These are phyloP conservation scores for Pseudozyma pruni DNA, from an alignment of 1,284 basidiomycete species.

Conservation along the genomic window DNA sequence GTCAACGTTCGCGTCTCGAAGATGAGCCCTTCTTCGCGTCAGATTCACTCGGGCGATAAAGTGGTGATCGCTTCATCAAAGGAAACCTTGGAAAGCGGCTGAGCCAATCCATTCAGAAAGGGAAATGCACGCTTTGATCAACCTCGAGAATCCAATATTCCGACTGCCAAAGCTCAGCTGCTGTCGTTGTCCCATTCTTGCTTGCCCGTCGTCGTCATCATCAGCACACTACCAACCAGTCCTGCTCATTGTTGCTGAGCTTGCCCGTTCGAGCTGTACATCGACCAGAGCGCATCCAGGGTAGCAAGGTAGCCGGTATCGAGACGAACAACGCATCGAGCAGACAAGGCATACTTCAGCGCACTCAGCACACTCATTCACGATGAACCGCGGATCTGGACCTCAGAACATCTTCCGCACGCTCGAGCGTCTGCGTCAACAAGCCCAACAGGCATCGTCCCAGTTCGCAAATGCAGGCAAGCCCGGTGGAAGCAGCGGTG, in stretches of 20 bases:
- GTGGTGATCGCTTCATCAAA: slow-evolving; percentile 31
- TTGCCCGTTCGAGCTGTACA: too few relatives aligned
- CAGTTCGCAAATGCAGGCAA: slow-evolving; percentile 50
- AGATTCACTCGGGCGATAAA: slow-evolving; percentile 29
- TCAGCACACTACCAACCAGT: not conserved
- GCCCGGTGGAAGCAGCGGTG: slow-evolving; percentile 38
- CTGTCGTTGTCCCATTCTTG: slow-evolving; percentile 2
- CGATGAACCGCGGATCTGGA: slow-evolving; percentile 46
- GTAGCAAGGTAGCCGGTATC: too few relatives aligned
- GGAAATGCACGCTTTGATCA: slow-evolving; percentile 43
- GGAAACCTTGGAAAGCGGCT: slow-evolving; percentile 1
- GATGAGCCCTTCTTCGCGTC: slow-evolving; percentile 26
- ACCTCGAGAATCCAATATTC: slow-evolving; percentile 25
- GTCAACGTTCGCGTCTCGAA: slow-evolving; percentile 13
- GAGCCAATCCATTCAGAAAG: slow-evolving; percentile 19
- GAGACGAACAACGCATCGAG: too few relatives aligned
- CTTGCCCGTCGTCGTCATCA: slow-evolving; percentile 4
- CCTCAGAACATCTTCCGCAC: slow-evolving; percentile 55
- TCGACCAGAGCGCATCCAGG: too few relatives aligned
- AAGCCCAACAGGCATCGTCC: slow-evolving; percentile 47
- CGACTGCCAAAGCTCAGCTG: slow-evolving; percentile 1
- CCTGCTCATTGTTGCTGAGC: too few relatives aligned
- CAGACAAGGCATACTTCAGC: not conserved
- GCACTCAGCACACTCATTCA: slow-evolving; percentile 1
- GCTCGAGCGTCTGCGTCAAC: slow-evolving; percentile 51